Evolutionary conservation across 495 filamentous ascomycete species (phyloP), one percentile per base, ranked within the genome.

Genomic region (Neurospora tetrasperma): DNA sequence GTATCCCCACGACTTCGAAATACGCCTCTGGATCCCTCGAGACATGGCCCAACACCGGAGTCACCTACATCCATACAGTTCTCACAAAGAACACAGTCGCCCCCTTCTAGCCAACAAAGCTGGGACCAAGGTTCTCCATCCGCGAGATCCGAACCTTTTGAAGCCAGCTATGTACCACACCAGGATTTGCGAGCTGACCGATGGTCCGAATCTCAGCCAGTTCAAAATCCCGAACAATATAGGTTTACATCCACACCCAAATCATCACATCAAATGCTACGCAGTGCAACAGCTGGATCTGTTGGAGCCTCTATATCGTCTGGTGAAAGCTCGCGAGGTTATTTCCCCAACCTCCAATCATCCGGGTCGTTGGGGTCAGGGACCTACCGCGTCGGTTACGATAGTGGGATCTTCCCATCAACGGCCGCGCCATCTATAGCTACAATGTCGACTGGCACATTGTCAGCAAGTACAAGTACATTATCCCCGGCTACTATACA

Each of bases 101-200:
- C 72, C 18, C 71, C 66, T 8, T 41, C 71, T 3, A 71, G 35
- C 38, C 46, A 72, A 23, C 66, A 59, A 20, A 69, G 23, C 7
- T 74, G 75, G 74, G 68, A 66, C 3, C 66, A 69, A 23, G 43
- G 42, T 8, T 76, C 76, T 12, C 72, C 74, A 9, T 71, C 76
- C 5, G 59, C 69, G 16, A 73, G 62, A 41, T 79, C 77, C 3
- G 75, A 76, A 31, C 70, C 71, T 2, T 72, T 74, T 14, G 46
- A n/a, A 35, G 31, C 54, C 35, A 66, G 54, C 42, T 43, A 31
- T 8, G 35, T 39, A 35, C 23, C 43, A 43, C 69, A 68, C n/a
- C 66, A 70, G 20, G 46, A 44, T 18, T 8, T 43, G 12, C 74
- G 42, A 20, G 42, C 73, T 27, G 75, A 70, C 5, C 73, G 73